These are phyloP conservation scores for Crinitomyces ghanaensis DNA, from an alignment of 805 yeast species.

Conservation along the genomic window DNA sequence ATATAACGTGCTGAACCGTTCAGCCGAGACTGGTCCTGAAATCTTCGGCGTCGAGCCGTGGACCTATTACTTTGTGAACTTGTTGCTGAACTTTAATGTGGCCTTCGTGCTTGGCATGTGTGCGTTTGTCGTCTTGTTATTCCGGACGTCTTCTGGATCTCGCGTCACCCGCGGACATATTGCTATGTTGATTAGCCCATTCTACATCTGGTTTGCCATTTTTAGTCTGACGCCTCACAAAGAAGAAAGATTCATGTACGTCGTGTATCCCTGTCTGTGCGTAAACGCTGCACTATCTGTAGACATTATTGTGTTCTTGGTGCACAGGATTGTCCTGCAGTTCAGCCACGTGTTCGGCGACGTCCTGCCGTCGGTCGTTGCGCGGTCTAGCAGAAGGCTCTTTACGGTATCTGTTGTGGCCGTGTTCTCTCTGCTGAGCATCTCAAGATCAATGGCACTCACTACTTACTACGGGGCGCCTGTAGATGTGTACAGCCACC, in stretches of 20 bases:
- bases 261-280: conserved; percentile 61
- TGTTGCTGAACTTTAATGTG: conserved; percentile 63
- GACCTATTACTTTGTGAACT: conserved; percentile 55
- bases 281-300: conserved; percentile 48
- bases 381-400: conserved; percentile 1
- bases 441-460: conserved; percentile 48
- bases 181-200: conserved; percentile 29
- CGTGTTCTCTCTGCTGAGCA: conserved; percentile 23
- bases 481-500: conserved; percentile 40
- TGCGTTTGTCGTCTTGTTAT: conserved; percentile 1
- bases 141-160: conserved; percentile 1
- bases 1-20: conserved; percentile 66
- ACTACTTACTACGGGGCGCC: conserved; percentile 67
- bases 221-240: conserved; percentile 77
- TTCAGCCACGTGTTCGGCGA: too few species aligned
- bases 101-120: conserved; percentile 21
- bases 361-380: not conserved
- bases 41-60: conserved; percentile 83
- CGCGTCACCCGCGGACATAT: not conserved
- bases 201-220: conserved; percentile 53
- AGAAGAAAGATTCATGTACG: conserved; percentile 85
- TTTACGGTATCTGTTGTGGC: conserved; percentile 7
- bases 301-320: conserved; percentile 11
- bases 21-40: conserved; percentile 69
- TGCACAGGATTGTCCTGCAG: not conserved